Evolutionary conservation across 2,329 filamentous ascomycete species (phyloP).

Genomic region (Fusarium caatingaense): DNA sequence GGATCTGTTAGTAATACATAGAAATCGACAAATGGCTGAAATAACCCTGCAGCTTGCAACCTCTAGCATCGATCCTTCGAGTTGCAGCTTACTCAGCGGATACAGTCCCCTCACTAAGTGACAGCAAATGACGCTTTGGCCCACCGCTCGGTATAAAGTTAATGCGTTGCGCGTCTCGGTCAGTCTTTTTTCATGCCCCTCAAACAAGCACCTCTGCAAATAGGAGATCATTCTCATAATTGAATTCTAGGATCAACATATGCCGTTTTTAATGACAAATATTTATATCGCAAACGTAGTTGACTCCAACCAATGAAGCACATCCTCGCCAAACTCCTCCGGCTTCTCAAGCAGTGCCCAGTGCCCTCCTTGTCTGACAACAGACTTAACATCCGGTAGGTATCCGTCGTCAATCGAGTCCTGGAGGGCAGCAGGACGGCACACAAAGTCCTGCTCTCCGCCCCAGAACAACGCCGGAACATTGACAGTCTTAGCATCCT

Average conservation of each 20-base stretch:
- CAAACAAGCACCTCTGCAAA: too few relatives aligned
- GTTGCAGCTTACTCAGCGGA: too few relatives aligned
- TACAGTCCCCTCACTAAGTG: too few relatives aligned
- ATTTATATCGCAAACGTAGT: not conserved
- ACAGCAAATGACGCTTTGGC: too few relatives aligned
- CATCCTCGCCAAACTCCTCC: not conserved
- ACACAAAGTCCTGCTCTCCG: not conserved
- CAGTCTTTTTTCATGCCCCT: too few relatives aligned
- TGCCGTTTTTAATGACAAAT: accelerated
- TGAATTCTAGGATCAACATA: too few relatives aligned
- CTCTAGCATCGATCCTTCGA: too few relatives aligned
- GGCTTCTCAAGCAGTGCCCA: not conserved
- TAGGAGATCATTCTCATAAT: accelerated
- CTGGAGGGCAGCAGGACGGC: not conserved
- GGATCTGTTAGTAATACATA: too few relatives aligned
- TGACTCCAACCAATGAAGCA: not conserved
- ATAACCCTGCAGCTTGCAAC: too few relatives aligned
- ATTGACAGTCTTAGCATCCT: not conserved
- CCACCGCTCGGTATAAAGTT: too few relatives aligned
- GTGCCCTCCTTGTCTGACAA: not conserved
- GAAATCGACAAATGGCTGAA: too few relatives aligned
- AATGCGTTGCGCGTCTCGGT: too few relatives aligned
- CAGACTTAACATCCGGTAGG: not conserved
- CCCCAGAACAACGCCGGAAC: not conserved
- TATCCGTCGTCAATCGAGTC: not conserved